Base-by-base conservation (phyloP, 2,329 filamentous ascomycete genomes). In the Pseudogymnoascus sp. region DNA sequence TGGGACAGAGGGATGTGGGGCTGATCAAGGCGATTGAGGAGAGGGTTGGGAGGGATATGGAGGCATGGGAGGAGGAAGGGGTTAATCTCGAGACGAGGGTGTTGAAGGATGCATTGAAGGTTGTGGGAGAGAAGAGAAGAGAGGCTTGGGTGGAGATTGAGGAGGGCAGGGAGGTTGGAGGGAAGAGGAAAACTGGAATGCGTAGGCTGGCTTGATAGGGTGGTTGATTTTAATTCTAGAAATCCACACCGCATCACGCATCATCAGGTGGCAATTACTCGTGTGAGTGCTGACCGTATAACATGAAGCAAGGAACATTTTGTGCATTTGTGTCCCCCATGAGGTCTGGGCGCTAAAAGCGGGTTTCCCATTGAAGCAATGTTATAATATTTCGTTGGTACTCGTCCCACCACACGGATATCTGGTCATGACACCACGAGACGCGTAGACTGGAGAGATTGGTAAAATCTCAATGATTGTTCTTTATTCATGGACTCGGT, bases 11-110 rank as follows among this genome's bases (percentile, higher is more conserved):
- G 64, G 94, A 99, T 75, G 92, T 97, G 1, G 86, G 92, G 70
- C 81, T 97, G 6, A 84, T 97, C n/a, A 80, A 93, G 63, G 91
- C 90, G 1, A 97, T 97, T 70, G 94, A 99, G 78, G 80, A 82
- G 63, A 83, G 94, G 18, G 91, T 96, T 0, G 90, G 90, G 1
- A 77, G 85, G 72, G 76, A 90, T 75, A 90, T 99, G 89, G 86
- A 84, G 53, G 85, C 87, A 65, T 99, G 92, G 88, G 77, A 82
- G 61, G 93, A 97, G 75, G 91, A 96, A 70, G 91, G 91, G 0
- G 94, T 99, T 63, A 97, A 91, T 76, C 78, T 99, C n/a, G 93
- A 97, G 79, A 90, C 88, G 1, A 82, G 94, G 63, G 91, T 99
- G 23, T 80, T 96, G 59, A 83, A 89, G 62, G 92, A 96, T 67